Conservation (phyloP, 352 stramenopile species). For the Phytopythium montanum region DNA sequence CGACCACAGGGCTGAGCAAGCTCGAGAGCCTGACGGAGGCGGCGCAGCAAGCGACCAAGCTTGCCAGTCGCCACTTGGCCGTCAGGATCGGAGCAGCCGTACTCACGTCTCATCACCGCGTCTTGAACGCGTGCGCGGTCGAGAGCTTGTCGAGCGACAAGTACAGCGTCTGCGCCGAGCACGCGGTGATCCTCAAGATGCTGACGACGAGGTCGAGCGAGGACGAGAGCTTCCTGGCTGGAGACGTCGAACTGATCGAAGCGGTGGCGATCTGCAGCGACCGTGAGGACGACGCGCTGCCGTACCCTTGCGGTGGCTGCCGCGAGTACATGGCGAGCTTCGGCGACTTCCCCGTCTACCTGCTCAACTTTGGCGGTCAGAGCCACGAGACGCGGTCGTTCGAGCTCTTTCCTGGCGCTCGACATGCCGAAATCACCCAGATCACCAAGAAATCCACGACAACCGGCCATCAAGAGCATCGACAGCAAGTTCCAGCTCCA, state of each 20-base stretch:
- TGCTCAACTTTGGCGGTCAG: constrained; percentile 47
- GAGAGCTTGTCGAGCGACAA: constrained; percentile 35
- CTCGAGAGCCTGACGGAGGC: constrained; percentile 55
- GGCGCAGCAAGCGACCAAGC: constrained; percentile 25
- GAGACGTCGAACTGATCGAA: constrained; percentile 18
- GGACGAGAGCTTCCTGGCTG: background rate
- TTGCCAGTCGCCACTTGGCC: constrained; percentile 19
- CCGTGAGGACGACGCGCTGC: constrained; percentile 32
- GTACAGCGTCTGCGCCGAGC: constrained; percentile 53
- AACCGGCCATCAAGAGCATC: background rate
- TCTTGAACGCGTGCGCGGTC: constrained; percentile 34
- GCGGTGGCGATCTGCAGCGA: constrained; percentile 63
- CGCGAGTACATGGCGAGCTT: constrained; percentile 64
- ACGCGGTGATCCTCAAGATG: constrained; percentile 48
- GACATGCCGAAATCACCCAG: constrained; percentile 25
- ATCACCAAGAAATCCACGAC: background rate
- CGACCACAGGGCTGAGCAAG: constrained; percentile 23
- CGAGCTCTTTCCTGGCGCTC: constrained; percentile 48
- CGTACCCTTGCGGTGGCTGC: constrained; percentile 60
- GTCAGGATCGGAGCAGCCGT: constrained; percentile 48
- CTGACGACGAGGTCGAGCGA: constrained; percentile 14
- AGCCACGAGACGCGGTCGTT: constrained; percentile 56
- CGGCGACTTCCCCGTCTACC: constrained; percentile 72
- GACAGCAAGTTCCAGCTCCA: background rate
- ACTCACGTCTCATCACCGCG: constrained; percentile 38